Percentiles rank a stretch among this genome's conserved stretches.
These are phyloP conservation scores for Pseudocercospora musae DNA, from an alignment of 2,329 filamentous ascomycete genomes.

Conservation along the genomic window DNA sequence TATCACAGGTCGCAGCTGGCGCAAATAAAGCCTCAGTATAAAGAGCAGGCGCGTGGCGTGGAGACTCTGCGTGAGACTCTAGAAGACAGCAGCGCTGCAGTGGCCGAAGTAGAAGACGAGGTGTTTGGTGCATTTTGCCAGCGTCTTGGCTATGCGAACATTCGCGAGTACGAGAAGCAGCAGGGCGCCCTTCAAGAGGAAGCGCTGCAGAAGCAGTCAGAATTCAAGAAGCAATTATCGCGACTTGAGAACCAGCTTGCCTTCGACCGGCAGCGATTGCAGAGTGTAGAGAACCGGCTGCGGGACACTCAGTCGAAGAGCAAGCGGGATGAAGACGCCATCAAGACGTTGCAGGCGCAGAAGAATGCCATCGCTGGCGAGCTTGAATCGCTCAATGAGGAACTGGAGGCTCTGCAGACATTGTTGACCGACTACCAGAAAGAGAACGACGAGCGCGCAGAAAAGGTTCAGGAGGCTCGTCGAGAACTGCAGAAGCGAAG, in stretches of 20 bases:
- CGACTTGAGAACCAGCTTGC: conserved; percentile 59
- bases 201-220: conserved; percentile 77
- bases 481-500: conserved; percentile 77
- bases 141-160: conserved; percentile 80
- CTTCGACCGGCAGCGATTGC: conserved; percentile 68
- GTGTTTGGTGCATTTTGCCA: conserved; percentile 84
- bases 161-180: conserved; percentile 88
- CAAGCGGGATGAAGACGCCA: conserved; percentile 63
- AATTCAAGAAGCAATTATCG: conserved; percentile 76
- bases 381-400: conserved; percentile 68
- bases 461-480: conserved; percentile 74
- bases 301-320: conserved; percentile 64
- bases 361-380: conserved; percentile 72
- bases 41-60: conserved; percentile 67
- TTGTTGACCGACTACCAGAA: conserved; percentile 66
- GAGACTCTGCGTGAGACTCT: conserved; percentile 59
- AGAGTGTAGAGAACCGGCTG: conserved; percentile 67
- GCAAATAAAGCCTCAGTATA: conserved; percentile 74
- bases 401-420: conserved; percentile 72
- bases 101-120: conserved; percentile 80
- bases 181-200: conserved; percentile 92
- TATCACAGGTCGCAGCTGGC: conserved; percentile 69
- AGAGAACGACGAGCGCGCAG: conserved; percentile 65
- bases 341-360: conserved; percentile 67
- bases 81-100: conserved; percentile 57